Base-by-base conservation (phyloP, 108 stramenopile genomes). In the Cyclotella cryptica region DNA sequence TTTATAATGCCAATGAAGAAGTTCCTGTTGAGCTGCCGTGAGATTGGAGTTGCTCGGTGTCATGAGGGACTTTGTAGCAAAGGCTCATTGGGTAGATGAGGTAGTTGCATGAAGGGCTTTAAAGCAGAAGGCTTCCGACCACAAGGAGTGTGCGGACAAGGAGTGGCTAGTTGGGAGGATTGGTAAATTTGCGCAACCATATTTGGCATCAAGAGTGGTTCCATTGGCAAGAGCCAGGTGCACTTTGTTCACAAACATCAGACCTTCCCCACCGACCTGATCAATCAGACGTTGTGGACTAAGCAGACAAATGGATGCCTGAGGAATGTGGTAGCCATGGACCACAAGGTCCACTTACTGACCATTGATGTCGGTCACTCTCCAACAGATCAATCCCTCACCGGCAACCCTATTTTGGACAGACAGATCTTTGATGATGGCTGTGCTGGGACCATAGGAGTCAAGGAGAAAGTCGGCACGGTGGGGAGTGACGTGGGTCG, bases 1-100 rank as follows among this genome's bases (percentile, higher is more conserved):
- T 15, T 40, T 44, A 12, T 63, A 29, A 42, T 74, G 49, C 72
- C 72, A 74, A 10, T 39, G 29, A 19, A 74, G 39, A 26, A 74
- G 22, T 64, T 74, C 72, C 27, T 41, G 28, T 12, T 41, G 2
- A 8, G 21, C 30, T 15, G 61, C 39, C 1, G 61, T 63, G 7
- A 63, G 40, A 21, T 63, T 63, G 1, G 14, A 19, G 61, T 49
- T 49, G 15, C n/a, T 7, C 2, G 47, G 18, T 17, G 15, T 17
- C 3, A 49, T 3, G 9, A 49, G 18, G n/a, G 18, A n/a, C 14
- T 58, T 17, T 13, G 22, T 2, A 3, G 24, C 13, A 21, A 58
- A 21, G 22, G 12, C 57, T 9, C 22, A 14, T 3, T 58, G 13
- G 1, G 57, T n/a, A n/a, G 17, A 13, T 3, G 13, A 1, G 3